phyloP scores from a whole-genome alignment of 2,329 filamentous ascomycete genomes.

The Paracoccidioides brasiliensis region DNA sequence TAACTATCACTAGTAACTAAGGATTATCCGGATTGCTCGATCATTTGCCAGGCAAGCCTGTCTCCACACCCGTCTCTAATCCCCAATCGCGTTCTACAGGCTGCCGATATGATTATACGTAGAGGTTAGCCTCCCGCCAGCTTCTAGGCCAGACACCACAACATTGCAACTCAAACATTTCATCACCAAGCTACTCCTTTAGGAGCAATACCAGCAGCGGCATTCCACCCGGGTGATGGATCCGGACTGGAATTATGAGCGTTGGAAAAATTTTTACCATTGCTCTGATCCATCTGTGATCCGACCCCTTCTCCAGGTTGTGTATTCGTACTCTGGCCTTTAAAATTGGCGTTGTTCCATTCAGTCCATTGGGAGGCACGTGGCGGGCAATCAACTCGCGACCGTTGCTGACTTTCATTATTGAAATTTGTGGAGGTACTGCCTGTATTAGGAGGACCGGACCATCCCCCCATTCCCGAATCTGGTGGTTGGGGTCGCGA shows the following conservation, averaged over 20 bases:
- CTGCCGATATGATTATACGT: too few relatives aligned
- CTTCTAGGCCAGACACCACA: too few relatives aligned
- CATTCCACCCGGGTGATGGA: not conserved
- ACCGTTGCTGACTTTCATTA: not conserved
- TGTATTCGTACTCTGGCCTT: not conserved
- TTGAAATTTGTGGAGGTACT: not conserved
- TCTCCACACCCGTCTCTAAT: too few relatives aligned
- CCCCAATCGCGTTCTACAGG: too few relatives aligned
- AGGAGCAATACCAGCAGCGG: too few relatives aligned
- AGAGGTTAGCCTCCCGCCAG: too few relatives aligned
- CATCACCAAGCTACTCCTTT: too few relatives aligned
- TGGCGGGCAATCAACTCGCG: not conserved
- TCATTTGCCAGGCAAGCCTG: too few relatives aligned
- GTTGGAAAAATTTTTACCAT: not conserved
- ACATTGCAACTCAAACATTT: too few relatives aligned
- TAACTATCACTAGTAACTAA: too few relatives aligned
- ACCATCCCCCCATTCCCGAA: not conserved
- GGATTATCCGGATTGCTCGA: too few relatives aligned
- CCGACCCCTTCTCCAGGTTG: not conserved
- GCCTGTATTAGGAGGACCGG: not conserved
- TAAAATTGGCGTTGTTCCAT: not conserved
- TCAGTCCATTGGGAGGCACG: not conserved
- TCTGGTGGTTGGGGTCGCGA: not conserved
- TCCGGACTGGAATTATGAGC: not conserved
- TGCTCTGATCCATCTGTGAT: not conserved